These are phyloP conservation scores for Leishmania arabica DNA, from an alignment of 208 protist genomes.

Conservation along the genomic window DNA sequence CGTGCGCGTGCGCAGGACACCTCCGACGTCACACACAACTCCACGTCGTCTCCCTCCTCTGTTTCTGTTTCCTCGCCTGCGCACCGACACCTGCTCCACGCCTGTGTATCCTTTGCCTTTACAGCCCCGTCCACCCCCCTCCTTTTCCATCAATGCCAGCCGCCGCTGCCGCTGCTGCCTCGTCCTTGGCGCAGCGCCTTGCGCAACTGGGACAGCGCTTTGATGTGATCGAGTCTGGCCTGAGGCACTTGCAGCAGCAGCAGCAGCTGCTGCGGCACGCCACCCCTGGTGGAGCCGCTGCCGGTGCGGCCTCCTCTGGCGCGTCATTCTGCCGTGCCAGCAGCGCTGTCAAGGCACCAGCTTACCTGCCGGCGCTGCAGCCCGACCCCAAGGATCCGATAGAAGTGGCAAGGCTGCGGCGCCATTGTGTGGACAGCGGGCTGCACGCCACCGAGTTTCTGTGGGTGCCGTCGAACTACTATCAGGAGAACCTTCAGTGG, in stretches of 20 bases:
- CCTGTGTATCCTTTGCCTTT: neutral
- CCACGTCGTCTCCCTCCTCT: neutral
- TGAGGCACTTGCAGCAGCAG: conserved; percentile 27
- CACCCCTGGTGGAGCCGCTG: neutral
- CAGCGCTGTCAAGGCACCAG: conserved; percentile 10
- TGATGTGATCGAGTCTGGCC: conserved; percentile 41
- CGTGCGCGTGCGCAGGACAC: neutral
- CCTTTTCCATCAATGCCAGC: neutral
- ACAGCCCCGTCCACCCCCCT: neutral
- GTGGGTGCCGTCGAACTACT: conserved; percentile 91
- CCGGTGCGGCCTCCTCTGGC: neutral
- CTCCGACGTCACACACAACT: neutral
- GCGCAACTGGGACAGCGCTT: conserved; percentile 41
- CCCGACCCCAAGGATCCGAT: conserved; percentile 61
- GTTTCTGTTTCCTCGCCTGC: neutral
- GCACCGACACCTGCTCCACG: neutral
- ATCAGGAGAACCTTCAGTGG: conserved; percentile 79
- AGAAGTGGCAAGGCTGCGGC: conserved; percentile 64
- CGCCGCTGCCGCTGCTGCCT: neutral
- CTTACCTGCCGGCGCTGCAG: conserved; percentile 44
- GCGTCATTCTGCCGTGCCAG: too few relatives aligned
- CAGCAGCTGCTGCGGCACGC: neutral
- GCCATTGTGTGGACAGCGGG: conserved; percentile 44
- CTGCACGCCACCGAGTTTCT: conserved; percentile 67
- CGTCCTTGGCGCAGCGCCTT: conserved; percentile 38